Base-by-base conservation (phyloP, 2,329 filamentous ascomycete species). In the Hypomyces perniciosus region DNA sequence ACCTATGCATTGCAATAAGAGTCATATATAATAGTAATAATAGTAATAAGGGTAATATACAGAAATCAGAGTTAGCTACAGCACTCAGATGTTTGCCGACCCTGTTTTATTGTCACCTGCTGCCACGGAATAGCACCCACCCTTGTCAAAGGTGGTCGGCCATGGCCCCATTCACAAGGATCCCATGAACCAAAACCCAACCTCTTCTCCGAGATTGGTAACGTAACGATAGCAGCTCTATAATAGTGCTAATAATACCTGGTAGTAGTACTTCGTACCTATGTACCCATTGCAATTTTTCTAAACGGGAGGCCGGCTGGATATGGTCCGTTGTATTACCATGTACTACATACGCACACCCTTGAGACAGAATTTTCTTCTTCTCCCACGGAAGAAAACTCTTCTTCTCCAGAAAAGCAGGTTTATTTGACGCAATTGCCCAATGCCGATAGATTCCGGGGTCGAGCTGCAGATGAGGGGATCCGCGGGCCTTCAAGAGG, bases 381-480 rank as follows among this genome's bases (percentile, higher is more conserved):
- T 27, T 26, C 26, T 27, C 26, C 42, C 20, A 20, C 20, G 20
- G 20, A 20, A 20, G 20, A 20, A 20, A 20, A 20, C 20, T 20
- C 20, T 20, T 20, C 20, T 20, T 20, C 20, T 20, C 20, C 20
- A 20, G 20, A 20, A 20, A 20, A 20, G 20, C 20, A 20, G 20
- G 20, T 20, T 20, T 51, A 46, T 41, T 51, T 44, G 46, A 40
- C 50, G 35, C 45, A 48, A 48, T 44, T 41, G 58, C 52, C 50
- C 56, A 59, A 61, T 59, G 60, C 59, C 59, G 60, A 62, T 44
- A 54, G 52, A 54, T 57, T 51, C 56, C 51, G 59, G 57, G 54
- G 51, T 61, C 52, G 54, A 62, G 60, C 60, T 62, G 60, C 61
- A 59, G 61, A 50, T 60, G 59, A 59, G 57, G 56, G 58, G 56